Evolutionary conservation across 2,329 filamentous ascomycete species (phyloP), one percentile per base, ranked within the genome.

Genomic region (Ilyonectria sp.): DNA sequence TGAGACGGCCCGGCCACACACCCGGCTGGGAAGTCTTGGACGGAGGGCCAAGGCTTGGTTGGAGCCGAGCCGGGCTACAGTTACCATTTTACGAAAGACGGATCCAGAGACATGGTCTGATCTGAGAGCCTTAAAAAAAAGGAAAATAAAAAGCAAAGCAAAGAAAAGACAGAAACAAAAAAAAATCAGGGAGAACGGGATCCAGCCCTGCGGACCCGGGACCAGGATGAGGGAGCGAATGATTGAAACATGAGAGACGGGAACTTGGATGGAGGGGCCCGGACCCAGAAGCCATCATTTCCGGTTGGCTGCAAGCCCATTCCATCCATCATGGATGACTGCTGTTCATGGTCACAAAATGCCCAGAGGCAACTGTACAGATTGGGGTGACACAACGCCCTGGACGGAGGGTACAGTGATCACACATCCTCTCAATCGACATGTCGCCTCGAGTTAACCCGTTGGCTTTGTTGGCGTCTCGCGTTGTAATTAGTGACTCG

Each of bases 291-390:
- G 63, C 63, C 33, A 61, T 29, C 58, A 40, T 61, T 57, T 61
- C 63, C 58, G 63, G 63, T 66, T 66, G 63, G 58, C 53, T 66
- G 58, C 53, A 49, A 35, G 63, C 37, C 37, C 53, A 58, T 61
- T 53, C 63, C 58, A 52, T 66, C 44, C 58, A 26, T 47, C 52
- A 57, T 57, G 56, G 56, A 61, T 61, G 49, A 13, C 19, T 21
- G 52, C 29, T 62, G 58, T 47, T 47, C 54, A 47, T 47, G 57
- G 53, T 61, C 46, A 47, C 40, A 33, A 37, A 40, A 21, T 50
- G 44, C 43, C 63, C 23, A 54, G 49, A 59, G 46, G 55, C 49
- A 60, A 49, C 21, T 55, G 31, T 37, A 40, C 23, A 31, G 6
- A 43, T 21, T 33, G 40, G 50, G 37, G 63, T 44, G 17, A 23